Percentiles rank a stretch among this genome's conserved stretches.
Conservation (phyloP, 2,329 filamentous ascomycete genomes). For the Xylaria sp. region DNA sequence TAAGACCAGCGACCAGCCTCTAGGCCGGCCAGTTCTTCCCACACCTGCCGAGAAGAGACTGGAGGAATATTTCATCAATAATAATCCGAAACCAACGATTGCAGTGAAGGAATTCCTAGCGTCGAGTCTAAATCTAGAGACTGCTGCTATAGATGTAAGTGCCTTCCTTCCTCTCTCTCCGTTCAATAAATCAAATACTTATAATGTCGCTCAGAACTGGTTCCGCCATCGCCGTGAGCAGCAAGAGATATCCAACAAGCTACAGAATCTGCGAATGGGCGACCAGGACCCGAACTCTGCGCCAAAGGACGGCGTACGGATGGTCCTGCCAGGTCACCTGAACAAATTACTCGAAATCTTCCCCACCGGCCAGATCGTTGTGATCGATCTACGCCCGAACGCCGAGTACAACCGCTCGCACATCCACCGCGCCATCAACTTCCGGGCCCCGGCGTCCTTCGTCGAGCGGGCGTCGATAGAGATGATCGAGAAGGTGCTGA, state of each 20-base stretch:
- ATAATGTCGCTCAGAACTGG: constrained; percentile 55
- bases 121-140: constrained; percentile 64
- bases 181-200: constrained; percentile 26
- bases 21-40: constrained; percentile 59
- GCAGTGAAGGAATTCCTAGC: constrained; percentile 64
- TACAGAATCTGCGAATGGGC: constrained; percentile 58
- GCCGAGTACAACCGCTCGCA: constrained; percentile 63
- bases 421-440: constrained; percentile 63
- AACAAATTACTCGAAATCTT: constrained; percentile 63
- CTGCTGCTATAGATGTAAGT: constrained; percentile 61
- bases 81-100: constrained; percentile 60
- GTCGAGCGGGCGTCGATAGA: constrained; percentile 61
- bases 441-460: constrained; percentile 63
- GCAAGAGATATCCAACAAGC: constrained; percentile 58
- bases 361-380: constrained; percentile 56
- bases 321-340: constrained; percentile 65
- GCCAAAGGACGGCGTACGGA: constrained; percentile 52
- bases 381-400: constrained; percentile 63
- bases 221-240: constrained; percentile 65
- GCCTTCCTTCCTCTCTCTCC: constrained; percentile 12
- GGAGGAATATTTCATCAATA: constrained; percentile 62
- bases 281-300: constrained; percentile 48
- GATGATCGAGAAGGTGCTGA: constrained; percentile 62
- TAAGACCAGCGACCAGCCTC: constrained; percentile 56
- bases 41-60: constrained; percentile 62